A percentile compares a stretch with the other conserved stretches of the same genome.
These are phyloP conservation scores for Trichoderma aggressivum DNA, from an alignment of 2,329 filamentous ascomycete species.

Conservation along the genomic window DNA sequence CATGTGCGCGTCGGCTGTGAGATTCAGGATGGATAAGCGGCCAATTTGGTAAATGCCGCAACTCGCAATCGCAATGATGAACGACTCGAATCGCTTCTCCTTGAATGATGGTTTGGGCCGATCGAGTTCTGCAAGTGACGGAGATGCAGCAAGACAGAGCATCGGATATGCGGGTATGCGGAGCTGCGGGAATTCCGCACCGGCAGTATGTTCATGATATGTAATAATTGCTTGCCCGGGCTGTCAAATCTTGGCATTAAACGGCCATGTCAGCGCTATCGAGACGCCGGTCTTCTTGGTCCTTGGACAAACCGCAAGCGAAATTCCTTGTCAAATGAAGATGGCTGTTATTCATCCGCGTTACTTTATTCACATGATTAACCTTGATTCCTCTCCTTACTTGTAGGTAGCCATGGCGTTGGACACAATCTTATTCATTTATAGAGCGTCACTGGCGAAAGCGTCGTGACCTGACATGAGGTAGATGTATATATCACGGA, in stretches of 20 bases:
- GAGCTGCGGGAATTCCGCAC: not conserved
- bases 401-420: not conserved
- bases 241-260: not conserved
- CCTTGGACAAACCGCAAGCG: not conserved
- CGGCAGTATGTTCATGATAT: not conserved
- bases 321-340: not conserved
- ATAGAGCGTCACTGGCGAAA: not conserved
- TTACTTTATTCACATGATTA: not conserved
- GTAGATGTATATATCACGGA: not conserved
- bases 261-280: not conserved
- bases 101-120: not conserved
- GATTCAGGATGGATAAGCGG: not conserved
- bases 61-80: not conserved
- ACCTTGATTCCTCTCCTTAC: not conserved
- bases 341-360: not conserved
- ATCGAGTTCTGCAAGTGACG: not conserved
- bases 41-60: not conserved
- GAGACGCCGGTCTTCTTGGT: not conserved
- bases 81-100: not conserved
- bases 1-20: not conserved
- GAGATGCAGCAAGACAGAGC: not conserved
- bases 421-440: not conserved
- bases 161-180: not conserved
- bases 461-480: not conserved
- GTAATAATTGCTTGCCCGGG: not conserved